Conservation (phyloP, 768 basidiomycete species). For the Tylopilus cervinicoccineus region DNA sequence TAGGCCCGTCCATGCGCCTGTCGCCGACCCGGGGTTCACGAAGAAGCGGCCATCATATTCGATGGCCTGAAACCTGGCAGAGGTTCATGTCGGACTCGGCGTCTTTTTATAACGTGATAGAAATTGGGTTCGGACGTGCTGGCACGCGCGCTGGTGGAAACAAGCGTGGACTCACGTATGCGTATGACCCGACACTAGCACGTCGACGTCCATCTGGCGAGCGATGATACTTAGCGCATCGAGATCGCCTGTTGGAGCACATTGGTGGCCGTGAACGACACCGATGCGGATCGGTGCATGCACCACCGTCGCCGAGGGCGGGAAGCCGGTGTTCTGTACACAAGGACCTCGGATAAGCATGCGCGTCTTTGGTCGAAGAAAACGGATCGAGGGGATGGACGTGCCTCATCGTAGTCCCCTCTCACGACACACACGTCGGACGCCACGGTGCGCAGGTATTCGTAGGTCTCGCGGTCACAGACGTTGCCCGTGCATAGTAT, state of each 20-base stretch:
- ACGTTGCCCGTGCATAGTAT: conserved; percentile 97
- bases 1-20: conserved; percentile 86
- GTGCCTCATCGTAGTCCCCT: conserved; percentile 95
- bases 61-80: conserved; percentile 81
- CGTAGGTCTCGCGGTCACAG: conserved; percentile 95
- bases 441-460: conserved; percentile 91
- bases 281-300: conserved; percentile 90
- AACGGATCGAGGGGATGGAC: conserved; percentile 12
- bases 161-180: conserved; percentile 64
- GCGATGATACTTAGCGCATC: conserved; percentile 87
- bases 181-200: conserved; percentile 89
- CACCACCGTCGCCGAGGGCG: conserved; percentile 72
- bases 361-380: not conserved
- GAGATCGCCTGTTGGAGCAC: conserved; percentile 86
- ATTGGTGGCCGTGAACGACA: conserved; percentile 91
- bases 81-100: not conserved
- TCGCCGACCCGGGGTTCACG: conserved; percentile 92
- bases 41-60: conserved; percentile 92
- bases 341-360: not conserved
- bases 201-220: conserved; percentile 96
- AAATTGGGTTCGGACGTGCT: not conserved
- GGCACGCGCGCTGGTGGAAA: not conserved
- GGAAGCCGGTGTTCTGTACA: conserved; percentile 61
- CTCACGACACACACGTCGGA: conserved; percentile 88
- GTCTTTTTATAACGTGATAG: not conserved